Percentiles rank a stretch among this genome's conserved stretches.
Evolutionary conservation across 192 early-diverging fungal species (phyloP).

Genomic region (Backusella tuberculispora): DNA sequence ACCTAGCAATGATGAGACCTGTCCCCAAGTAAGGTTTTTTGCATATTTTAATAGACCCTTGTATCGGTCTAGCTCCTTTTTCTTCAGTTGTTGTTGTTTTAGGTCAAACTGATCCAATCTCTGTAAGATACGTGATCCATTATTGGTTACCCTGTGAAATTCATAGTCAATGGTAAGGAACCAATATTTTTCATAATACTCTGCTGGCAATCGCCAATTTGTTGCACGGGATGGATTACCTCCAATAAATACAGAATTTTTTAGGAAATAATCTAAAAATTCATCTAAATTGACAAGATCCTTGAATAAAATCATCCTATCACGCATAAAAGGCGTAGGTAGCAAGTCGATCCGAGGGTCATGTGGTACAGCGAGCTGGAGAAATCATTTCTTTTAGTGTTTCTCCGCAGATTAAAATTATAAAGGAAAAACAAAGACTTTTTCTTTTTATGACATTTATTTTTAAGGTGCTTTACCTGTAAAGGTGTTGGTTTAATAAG

Average conservation of each 20-base stretch:
- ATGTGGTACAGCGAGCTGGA: constrained; percentile 41
- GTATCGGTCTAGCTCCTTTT: neutral
- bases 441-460: too few relatives aligned
- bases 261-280: constrained; percentile 33
- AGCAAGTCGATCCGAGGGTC: constrained; percentile 46
- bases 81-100: neutral
- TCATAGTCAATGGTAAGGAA: constrained; percentile 36
- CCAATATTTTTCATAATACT: constrained; percentile 43
- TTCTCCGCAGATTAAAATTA: neutral
- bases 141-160: constrained; percentile 12
- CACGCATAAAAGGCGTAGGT: constrained; percentile 40
- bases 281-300: constrained; percentile 44
- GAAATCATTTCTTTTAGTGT: neutral
- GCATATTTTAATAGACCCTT: neutral
- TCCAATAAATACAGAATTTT: constrained; percentile 36
- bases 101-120: neutral
- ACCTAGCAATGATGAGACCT: constrained; percentile 4
- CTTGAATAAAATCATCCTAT: constrained; percentile 47
- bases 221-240: constrained; percentile 35
- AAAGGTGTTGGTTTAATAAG: constrained; percentile 17
- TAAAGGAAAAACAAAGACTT: neutral
- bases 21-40: neutral
- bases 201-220: constrained; percentile 42
- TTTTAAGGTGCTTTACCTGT: too few relatives aligned
- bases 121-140: constrained; percentile 6